Percentiles rank a stretch among this genome's conserved stretches.
These are phyloP conservation scores for Elsinoe perseae DNA, from an alignment of 2,329 filamentous ascomycete species.

Conservation along the genomic window DNA sequence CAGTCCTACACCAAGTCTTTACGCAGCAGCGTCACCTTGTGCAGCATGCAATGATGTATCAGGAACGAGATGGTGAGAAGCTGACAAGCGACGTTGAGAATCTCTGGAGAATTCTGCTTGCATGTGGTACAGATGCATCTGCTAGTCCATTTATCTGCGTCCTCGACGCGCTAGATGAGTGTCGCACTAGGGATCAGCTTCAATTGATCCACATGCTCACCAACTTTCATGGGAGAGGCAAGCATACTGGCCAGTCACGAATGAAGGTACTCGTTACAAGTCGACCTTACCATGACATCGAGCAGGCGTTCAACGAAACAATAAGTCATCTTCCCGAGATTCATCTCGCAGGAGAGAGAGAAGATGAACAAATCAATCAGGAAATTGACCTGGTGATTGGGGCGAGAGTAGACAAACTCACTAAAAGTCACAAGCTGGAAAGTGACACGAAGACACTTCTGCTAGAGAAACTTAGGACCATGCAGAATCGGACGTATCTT, in stretches of 20 bases:
- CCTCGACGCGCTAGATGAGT: slow-evolving; percentile 26
- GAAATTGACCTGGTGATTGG: slow-evolving; percentile 19
- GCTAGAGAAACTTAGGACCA: slow-evolving; percentile 17
- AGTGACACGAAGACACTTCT: not conserved
- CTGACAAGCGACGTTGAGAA: slow-evolving; percentile 18
- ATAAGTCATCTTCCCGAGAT: slow-evolving; percentile 12
- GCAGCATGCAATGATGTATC: slow-evolving; percentile 19
- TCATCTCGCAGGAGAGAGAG: slow-evolving; percentile 17
- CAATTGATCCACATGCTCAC: slow-evolving; percentile 17
- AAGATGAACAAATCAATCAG: slow-evolving; percentile 18
- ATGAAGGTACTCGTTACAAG: slow-evolving; percentile 23
- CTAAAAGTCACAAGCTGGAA: not conserved
- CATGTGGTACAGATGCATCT: slow-evolving; percentile 14
- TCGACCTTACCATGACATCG: slow-evolving; percentile 17
- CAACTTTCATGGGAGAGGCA: slow-evolving; percentile 14
- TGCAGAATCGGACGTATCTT: slow-evolving; percentile 27
- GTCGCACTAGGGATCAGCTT: slow-evolving; percentile 17
- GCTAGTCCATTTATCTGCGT: slow-evolving; percentile 21
- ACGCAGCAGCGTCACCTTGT: slow-evolving; percentile 25
- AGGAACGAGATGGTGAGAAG: slow-evolving; percentile 21
- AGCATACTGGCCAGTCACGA: not conserved
- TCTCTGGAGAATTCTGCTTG: slow-evolving; percentile 20
- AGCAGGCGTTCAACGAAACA: slow-evolving; percentile 1
- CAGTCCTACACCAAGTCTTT: slow-evolving; percentile 35
- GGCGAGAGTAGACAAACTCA: not conserved